Conservation (phyloP, 2,329 filamentous ascomycete species). For the Zarea fungicola region DNA sequence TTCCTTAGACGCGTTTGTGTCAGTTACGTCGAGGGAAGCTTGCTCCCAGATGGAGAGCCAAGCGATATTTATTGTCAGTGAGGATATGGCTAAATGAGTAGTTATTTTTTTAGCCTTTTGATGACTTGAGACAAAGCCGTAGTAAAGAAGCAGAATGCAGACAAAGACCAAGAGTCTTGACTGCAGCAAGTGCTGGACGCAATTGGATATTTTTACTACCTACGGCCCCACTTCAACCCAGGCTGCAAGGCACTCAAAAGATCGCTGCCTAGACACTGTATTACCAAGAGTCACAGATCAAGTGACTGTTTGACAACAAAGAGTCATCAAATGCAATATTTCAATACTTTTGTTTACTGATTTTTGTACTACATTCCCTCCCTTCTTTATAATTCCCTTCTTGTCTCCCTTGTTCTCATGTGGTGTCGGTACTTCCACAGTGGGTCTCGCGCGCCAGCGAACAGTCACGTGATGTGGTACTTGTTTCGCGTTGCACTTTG, state of each 20-base stretch:
- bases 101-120: not conserved
- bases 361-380: too few species aligned
- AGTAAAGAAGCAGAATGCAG: not conserved
- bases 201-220: not conserved
- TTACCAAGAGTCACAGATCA: not conserved
- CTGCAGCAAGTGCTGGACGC: not conserved
- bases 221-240: slow-evolving; percentile 7
- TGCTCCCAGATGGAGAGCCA: not conserved
- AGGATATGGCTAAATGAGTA: not conserved
- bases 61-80: not conserved
- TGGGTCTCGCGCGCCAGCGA: not conserved
- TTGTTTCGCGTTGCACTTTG: slow-evolving; percentile 23
- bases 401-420: too few species aligned
- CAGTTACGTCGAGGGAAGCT: not conserved
- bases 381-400: not conserved
- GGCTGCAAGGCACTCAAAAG: not conserved
- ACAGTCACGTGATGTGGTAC: slow-evolving; percentile 25
- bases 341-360: not conserved
- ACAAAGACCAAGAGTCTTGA: slow-evolving; percentile 3
- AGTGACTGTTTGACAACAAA: not conserved
- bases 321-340: not conserved
- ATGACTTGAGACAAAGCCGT: not conserved
- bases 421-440: too few species aligned
- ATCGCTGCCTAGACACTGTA: slow-evolving; percentile 4
- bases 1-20: not conserved